Evolutionary conservation across 164 flowering plant species (phyloP).

Genomic region (Vitis cinerea): DNA sequence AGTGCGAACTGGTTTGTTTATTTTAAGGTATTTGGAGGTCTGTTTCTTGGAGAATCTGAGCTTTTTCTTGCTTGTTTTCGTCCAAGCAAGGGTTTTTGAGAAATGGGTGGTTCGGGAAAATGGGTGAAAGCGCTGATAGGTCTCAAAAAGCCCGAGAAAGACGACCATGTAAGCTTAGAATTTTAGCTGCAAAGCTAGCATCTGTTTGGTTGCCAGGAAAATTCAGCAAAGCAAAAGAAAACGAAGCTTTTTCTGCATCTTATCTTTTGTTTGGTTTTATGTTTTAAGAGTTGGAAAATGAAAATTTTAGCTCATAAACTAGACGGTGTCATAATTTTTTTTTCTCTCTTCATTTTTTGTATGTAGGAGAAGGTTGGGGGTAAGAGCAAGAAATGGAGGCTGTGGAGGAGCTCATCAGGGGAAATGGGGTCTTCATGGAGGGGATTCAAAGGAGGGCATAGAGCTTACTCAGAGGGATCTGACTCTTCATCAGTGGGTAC

Average conservation of each 20-base stretch:
- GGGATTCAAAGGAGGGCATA: slow-evolving; percentile 36
- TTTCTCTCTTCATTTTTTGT: background rate
- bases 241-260: too few species aligned
- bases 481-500: slow-evolving; percentile 38
- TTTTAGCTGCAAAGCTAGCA: too few species aligned
- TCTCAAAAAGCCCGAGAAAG: slow-evolving; percentile 51
- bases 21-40: background rate
- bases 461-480: slow-evolving; percentile 53
- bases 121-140: slow-evolving; percentile 82
- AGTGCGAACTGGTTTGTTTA: background rate
- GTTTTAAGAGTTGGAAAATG: too few species aligned
- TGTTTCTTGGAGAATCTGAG: slow-evolving; percentile 3
- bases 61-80: background rate
- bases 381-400: slow-evolving; percentile 57
- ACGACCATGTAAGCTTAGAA: slow-evolving; percentile 52
- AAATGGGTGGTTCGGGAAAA: slow-evolving; percentile 89
- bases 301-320: too few species aligned
- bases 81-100: background rate
- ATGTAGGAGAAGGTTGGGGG: slow-evolving; percentile 40
- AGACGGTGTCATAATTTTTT: background rate
- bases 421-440: slow-evolving; percentile 38
- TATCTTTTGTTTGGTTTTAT: too few species aligned
- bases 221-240: too few species aligned
- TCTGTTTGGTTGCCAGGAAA: too few species aligned
- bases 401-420: slow-evolving; percentile 62